Evolutionary conservation across 345 rosid species (phyloP).

Genomic region (Eucalyptus microcorys): DNA sequence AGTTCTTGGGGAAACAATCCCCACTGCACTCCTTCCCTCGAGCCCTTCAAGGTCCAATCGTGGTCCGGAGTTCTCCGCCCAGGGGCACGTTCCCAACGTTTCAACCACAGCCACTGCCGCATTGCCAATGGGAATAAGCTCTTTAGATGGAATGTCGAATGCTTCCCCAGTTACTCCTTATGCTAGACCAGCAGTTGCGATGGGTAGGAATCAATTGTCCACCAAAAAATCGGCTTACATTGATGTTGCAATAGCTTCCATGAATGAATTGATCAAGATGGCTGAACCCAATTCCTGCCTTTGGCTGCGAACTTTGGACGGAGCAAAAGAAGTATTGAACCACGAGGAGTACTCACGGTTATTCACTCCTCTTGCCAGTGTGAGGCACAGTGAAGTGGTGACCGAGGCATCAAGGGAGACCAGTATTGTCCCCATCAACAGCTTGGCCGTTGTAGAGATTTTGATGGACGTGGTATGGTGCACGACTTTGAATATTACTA

Average conservation of each 20-base stretch:
- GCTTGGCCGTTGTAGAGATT: constrained; percentile 44
- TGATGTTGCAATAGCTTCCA: constrained; percentile 43
- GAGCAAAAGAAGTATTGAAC: constrained; percentile 31
- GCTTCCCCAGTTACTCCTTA: not conserved
- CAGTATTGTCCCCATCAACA: constrained; percentile 31
- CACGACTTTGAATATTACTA: not conserved
- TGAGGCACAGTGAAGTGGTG: constrained; percentile 15
- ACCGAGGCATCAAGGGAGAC: constrained; percentile 52
- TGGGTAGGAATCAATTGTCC: constrained; percentile 16
- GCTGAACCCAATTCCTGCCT: constrained; percentile 28
- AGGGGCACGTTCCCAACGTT: not conserved
- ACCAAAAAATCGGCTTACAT: constrained; percentile 23
- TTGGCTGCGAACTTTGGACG: constrained; percentile 40
- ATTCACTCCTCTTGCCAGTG: constrained; percentile 16
- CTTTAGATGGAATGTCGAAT: not conserved
- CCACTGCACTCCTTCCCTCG: constrained; percentile 9
- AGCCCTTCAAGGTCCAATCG: constrained; percentile 14
- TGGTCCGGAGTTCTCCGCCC: not conserved
- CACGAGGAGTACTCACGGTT: constrained; percentile 37
- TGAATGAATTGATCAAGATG: constrained; percentile 52
- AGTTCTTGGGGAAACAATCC: constrained; percentile 45
- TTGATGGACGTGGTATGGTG: constrained; percentile 65
- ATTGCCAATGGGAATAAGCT: not conserved
- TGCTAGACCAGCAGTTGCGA: constrained; percentile 4
- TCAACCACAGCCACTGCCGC: not conserved